Evolutionary conservation across 192 early-diverging fungal species (phyloP).

Genomic region (Linnemannia elongata): DNA sequence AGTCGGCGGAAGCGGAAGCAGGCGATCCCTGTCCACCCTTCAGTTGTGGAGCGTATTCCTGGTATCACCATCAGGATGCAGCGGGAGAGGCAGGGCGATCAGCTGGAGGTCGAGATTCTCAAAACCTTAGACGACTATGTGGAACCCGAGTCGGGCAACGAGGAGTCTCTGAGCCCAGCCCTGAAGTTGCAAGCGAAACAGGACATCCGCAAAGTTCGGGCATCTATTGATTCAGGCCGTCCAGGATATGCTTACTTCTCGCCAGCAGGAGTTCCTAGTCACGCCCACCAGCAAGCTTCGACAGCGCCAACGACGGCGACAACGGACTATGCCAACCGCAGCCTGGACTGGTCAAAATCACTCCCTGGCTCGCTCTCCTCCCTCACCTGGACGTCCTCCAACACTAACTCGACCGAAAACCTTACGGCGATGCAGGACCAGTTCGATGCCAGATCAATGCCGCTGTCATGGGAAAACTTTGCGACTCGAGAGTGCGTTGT

Average conservation of each 20-base stretch:
- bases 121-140: conserved; percentile 43
- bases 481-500: conserved; percentile 48
- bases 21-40: conserved; percentile 47
- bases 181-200: conserved; percentile 28
- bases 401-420: conserved; percentile 16
- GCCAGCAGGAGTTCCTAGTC: not conserved
- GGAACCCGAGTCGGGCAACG: not conserved
- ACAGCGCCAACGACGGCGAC: not conserved
- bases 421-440: conserved; percentile 10
- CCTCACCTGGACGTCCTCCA: conserved; percentile 19
- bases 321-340: not conserved
- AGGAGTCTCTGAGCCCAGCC: conserved; percentile 4
- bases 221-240: conserved; percentile 47
- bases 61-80: conserved; percentile 52
- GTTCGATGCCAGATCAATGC: conserved; percentile 29
- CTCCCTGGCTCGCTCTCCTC: conserved; percentile 8
- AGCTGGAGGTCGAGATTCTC: conserved; percentile 52
- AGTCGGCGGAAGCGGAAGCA: conserved; percentile 49
- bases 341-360: not conserved
- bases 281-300: not conserved
- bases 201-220: conserved; percentile 44
- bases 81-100: conserved; percentile 34
- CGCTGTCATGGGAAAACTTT: conserved; percentile 48
- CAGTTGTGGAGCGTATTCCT: conserved; percentile 48
- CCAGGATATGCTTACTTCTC: conserved; percentile 35